These are phyloP conservation scores for Tolypocladium tundrense DNA, from an alignment of 2,329 filamentous ascomycete species.

Conservation along the genomic window DNA sequence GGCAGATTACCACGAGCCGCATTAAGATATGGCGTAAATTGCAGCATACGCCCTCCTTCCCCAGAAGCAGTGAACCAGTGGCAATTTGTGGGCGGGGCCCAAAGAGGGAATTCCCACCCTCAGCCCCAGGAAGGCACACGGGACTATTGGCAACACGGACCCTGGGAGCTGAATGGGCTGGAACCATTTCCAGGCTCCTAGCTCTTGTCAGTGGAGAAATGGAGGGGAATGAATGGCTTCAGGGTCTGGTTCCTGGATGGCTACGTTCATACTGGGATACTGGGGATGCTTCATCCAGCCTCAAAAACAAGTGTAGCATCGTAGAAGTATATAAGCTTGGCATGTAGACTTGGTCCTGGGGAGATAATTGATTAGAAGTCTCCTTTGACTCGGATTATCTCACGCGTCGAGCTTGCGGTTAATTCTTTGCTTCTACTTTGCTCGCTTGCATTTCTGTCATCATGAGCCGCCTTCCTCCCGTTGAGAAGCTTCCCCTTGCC, in stretches of 20 bases:
- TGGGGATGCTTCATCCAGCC: background rate
- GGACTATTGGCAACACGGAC: background rate
- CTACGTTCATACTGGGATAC: background rate
- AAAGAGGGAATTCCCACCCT: background rate
- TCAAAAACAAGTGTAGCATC: background rate
- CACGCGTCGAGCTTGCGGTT: background rate
- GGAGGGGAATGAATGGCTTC: background rate
- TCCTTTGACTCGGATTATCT: background rate
- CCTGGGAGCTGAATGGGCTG: background rate
- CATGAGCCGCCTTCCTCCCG: conserved; percentile 28
- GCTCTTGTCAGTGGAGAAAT: background rate
- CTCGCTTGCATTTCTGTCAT: background rate
- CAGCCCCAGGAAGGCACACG: background rate
- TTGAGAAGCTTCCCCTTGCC: conserved; percentile 39
- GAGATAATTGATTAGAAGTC: background rate
- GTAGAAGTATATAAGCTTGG: background rate
- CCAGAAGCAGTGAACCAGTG: background rate
- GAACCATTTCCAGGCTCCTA: background rate
- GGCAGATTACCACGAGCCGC: background rate
- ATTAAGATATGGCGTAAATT: background rate
- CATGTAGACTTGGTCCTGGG: background rate
- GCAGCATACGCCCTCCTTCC: background rate
- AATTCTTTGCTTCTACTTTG: background rate
- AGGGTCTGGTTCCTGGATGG: background rate
- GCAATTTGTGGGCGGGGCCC: background rate